Evolutionary conservation across 176 grass and related monocot genomes (phyloP).

Genomic region (Otatea glauca): DNA sequence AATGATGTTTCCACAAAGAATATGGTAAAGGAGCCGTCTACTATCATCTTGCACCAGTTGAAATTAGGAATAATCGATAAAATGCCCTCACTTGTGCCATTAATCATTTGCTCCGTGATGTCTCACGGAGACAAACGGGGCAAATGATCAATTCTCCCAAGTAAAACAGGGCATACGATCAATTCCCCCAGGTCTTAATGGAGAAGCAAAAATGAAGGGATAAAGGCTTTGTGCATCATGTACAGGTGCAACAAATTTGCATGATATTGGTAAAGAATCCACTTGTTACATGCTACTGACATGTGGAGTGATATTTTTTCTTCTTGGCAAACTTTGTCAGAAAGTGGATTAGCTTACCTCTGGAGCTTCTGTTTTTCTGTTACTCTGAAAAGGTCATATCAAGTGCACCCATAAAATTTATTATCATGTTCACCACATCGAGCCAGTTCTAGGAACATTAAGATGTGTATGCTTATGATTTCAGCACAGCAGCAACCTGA

Average conservation of each 20-base stretch:
- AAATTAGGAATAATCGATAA: no score
- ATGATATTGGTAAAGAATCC: background rate
- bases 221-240: background rate
- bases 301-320: background rate
- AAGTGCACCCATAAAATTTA: background rate
- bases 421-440: background rate
- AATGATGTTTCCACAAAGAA: background rate
- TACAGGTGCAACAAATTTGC: background rate
- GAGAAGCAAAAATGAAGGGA: background rate
- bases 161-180: no score
- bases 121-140: no score
- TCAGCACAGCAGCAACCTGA: background rate
- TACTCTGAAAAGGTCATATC: background rate
- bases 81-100: no score
- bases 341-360: background rate
- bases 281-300: background rate
- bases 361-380: background rate
- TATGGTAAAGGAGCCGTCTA: slow-evolving; percentile 4
- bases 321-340: background rate
- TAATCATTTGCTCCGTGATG: no score
- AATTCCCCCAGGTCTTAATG: no score
- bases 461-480: background rate
- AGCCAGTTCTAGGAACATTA: slow-evolving; percentile 5
- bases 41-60: background rate
- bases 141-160: no score